These are phyloP conservation scores for Trypanosomatidae sp. DNA, from an alignment of 208 protist genomes.

Conservation along the genomic window DNA sequence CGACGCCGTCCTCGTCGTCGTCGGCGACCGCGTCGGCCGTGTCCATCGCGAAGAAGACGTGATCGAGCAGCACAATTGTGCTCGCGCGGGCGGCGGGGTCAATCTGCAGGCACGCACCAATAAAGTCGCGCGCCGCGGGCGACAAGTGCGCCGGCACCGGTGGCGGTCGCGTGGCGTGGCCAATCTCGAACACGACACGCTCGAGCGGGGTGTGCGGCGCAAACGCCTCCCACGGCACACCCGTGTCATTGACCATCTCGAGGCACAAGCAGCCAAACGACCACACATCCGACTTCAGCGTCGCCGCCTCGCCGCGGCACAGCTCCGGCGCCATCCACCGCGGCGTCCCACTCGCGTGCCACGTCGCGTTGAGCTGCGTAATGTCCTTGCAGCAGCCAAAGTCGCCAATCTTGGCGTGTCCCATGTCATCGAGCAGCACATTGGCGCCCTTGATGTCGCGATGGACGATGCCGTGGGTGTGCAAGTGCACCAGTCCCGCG, in stretches of 20 bases:
- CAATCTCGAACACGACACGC: conserved; percentile 49
- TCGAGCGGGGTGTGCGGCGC: conserved; percentile 30
- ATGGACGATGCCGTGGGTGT: conserved; percentile 70
- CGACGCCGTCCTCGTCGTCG: conserved; percentile 3
- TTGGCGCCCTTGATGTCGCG: conserved; percentile 88
- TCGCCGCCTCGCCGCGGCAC: conserved; percentile 45
- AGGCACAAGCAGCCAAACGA: conserved; percentile 65
- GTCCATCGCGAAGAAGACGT: conserved; percentile 59
- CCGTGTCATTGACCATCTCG: conserved; percentile 66
- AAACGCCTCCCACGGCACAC: conserved; percentile 55
- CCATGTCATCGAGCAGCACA: conserved; percentile 75
- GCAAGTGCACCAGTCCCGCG: conserved; percentile 53
- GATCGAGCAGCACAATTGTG: conserved; percentile 49
- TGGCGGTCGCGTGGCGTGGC: conserved; percentile 32
- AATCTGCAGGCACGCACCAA: conserved; percentile 32
- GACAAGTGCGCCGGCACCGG: conserved; percentile 43
- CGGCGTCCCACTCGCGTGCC: conserved; percentile 41
- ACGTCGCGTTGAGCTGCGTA: conserved; percentile 21
- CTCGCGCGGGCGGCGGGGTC: conserved; percentile 42
- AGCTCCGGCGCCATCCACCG: conserved; percentile 82
- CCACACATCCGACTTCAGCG: conserved; percentile 74
- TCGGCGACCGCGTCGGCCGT: conserved; percentile 8
- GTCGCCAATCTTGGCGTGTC: conserved; percentile 86
- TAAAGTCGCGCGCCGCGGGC: conserved; percentile 41
- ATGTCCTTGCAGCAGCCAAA: conserved; percentile 85